phyloP scores from a whole-genome alignment of 371 early-diverging fungal genomes.

The Rhizopus sp. region DNA sequence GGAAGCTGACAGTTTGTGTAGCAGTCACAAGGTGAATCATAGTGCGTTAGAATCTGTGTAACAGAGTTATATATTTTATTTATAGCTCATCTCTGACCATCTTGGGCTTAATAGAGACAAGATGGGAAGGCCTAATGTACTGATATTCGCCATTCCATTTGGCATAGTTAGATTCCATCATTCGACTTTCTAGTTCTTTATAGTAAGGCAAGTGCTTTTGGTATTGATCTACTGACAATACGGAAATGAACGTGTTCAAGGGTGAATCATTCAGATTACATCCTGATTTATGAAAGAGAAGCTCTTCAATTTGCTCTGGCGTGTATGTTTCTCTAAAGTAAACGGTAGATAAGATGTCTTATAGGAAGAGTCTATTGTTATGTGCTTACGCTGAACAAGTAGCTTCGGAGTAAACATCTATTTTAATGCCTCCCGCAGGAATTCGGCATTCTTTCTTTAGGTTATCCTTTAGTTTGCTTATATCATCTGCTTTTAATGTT shows the following conservation, averaged over 20 bases:
- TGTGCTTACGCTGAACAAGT: not conserved
- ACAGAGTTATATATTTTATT: not conserved
- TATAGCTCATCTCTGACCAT: conserved; percentile 32
- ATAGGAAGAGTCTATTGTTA: not conserved
- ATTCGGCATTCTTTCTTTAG: conserved; percentile 23
- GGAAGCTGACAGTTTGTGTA: too few relatives aligned
- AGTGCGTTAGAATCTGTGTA: too few relatives aligned
- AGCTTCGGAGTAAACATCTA: conserved; percentile 13
- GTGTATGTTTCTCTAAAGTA: not conserved
- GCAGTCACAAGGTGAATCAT: too few relatives aligned
- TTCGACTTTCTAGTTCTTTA: conserved; percentile 30
- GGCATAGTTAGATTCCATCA: conserved; percentile 37
- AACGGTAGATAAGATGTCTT: not conserved
- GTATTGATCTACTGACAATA: conserved; percentile 26
- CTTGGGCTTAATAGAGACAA: conserved; percentile 2
- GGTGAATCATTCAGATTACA: conserved; percentile 35
- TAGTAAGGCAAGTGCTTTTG: conserved; percentile 28
- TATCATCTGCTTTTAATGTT: conserved; percentile 1
- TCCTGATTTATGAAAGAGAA: conserved; percentile 11
- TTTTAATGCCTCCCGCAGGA: conserved; percentile 21
- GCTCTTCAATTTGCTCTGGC: conserved; percentile 16
- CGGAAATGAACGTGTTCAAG: conserved; percentile 22
- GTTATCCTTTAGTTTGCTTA: conserved; percentile 1
- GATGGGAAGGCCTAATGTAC: conserved; percentile 9
- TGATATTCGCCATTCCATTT: conserved; percentile 28